These are phyloP conservation scores for Penicillium cosmopolitanum DNA, from an alignment of 495 filamentous ascomycete species.

Conservation along the genomic window DNA sequence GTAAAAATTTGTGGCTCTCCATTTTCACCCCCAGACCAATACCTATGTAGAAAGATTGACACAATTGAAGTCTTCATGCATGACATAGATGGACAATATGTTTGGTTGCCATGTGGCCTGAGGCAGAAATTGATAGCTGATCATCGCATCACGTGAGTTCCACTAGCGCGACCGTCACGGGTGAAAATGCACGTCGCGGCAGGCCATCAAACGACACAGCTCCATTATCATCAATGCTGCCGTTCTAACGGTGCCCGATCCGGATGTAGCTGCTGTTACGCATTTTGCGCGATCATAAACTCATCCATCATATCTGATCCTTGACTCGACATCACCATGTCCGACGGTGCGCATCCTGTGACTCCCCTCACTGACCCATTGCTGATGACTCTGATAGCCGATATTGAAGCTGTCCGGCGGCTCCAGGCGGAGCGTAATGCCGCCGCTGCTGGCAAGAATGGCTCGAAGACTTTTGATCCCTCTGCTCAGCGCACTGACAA, in stretches of 20 bases:
- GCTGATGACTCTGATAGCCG: constrained; percentile 54
- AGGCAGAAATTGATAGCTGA: constrained; percentile 7
- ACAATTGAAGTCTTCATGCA: too few relatives aligned
- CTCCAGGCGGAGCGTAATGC: constrained; percentile 94
- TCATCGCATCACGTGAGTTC: constrained; percentile 8
- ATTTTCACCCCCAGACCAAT: too few relatives aligned
- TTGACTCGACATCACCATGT: constrained; percentile 49
- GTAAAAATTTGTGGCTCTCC: too few relatives aligned
- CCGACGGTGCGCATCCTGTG: constrained; percentile 55
- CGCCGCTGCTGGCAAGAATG: constrained; percentile 77
- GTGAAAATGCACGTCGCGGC: constrained; percentile 30
- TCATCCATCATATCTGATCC: constrained; percentile 20
- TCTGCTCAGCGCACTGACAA: constrained; percentile 85
- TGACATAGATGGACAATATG: not conserved
- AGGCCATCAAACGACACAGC: constrained; percentile 21
- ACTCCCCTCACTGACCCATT: constrained; percentile 22
- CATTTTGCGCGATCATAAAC: constrained; percentile 33
- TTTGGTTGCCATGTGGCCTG: not conserved
- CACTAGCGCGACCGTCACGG: constrained; percentile 23
- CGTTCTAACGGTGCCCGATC: constrained; percentile 39
- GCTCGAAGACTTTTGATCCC: constrained; percentile 84
- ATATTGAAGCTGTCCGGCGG: constrained; percentile 80
- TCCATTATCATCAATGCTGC: constrained; percentile 30
- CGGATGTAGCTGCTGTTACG: constrained; percentile 48
- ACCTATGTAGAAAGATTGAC: too few relatives aligned